phyloP scores from a whole-genome alignment of 23 red algal genomes.

The Gracilaria gracilis region DNA sequence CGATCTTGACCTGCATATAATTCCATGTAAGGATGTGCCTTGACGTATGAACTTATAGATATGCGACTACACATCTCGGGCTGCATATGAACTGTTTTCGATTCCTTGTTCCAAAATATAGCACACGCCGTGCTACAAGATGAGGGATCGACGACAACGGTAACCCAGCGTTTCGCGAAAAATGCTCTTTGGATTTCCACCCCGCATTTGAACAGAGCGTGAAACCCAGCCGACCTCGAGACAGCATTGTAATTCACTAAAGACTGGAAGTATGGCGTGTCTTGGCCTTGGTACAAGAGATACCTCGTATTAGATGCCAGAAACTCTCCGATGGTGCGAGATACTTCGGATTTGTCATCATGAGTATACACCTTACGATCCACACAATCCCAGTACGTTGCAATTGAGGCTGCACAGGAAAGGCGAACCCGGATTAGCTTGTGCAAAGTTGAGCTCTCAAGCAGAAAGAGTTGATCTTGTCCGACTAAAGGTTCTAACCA shows the following conservation, averaged over 20 bases:
- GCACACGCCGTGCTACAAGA: conserved; percentile 20
- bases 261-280: conserved; percentile 3
- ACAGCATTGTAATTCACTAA: background rate
- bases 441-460: conserved; percentile 14
- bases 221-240: background rate
- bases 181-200: background rate
- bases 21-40: conserved; percentile 30
- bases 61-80: background rate
- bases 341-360: background rate
- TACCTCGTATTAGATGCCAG: background rate
- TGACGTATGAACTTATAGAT: conserved; percentile 32
- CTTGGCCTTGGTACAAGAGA: conserved; percentile 52
- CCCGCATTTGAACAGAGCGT: background rate
- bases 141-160: conserved; percentile 26
- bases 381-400: conserved; percentile 31
- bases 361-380: conserved; percentile 4
- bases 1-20: conserved; percentile 49
- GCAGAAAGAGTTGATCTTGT: conserved; percentile 34
- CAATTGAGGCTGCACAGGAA: conserved; percentile 3
- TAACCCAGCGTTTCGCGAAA: conserved; percentile 17
- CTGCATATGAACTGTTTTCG: conserved; percentile 36
- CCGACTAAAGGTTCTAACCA: conserved; percentile 44
- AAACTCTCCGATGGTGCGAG: conserved; percentile 4
- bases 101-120: conserved; percentile 48
- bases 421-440: conserved; percentile 15